A percentile compares a stretch with the other conserved stretches of the same genome.
Conservation (phyloP, 2,329 filamentous ascomycete species). For the Ramularia endophylla region DNA sequence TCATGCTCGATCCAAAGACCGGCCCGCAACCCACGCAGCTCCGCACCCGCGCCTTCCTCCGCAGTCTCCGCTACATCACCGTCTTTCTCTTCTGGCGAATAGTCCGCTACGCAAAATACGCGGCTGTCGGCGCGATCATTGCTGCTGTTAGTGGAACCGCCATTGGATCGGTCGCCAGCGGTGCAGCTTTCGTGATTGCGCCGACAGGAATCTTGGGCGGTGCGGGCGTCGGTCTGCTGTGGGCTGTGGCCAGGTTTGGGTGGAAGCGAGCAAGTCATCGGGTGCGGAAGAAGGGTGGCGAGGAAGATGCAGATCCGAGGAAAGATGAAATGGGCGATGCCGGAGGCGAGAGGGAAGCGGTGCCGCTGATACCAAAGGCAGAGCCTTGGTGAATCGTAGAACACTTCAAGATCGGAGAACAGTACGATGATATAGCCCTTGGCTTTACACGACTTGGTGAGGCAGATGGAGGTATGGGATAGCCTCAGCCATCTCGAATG, state of each 20-base stretch:
- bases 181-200: constrained; percentile 38
- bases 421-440: no score
- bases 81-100: constrained; percentile 40
- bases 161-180: constrained; percentile 33
- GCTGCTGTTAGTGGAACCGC: constrained; percentile 36
- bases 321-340: constrained; percentile 23
- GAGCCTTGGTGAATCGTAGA: constrained; percentile 1
- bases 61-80: constrained; percentile 32
- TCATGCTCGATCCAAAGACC: constrained; percentile 33
- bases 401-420: no score
- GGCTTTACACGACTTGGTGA: no score
- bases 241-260: constrained; percentile 36
- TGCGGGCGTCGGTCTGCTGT: constrained; percentile 32
- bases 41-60: constrained; percentile 36
- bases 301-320: constrained; percentile 19
- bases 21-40: constrained; percentile 28
- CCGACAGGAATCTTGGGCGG: constrained; percentile 37
- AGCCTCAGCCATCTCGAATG: no score
- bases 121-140: constrained; percentile 35
- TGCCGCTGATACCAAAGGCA: constrained; percentile 5
- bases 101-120: constrained; percentile 40
- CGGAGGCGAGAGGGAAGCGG: constrained; percentile 10
- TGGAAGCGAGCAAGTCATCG: constrained; percentile 30
- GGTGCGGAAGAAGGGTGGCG: constrained; percentile 21
- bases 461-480: no score